Evolutionary conservation across 257 asterid genomes (phyloP).

Genomic region (Rubia yunnanensis): DNA sequence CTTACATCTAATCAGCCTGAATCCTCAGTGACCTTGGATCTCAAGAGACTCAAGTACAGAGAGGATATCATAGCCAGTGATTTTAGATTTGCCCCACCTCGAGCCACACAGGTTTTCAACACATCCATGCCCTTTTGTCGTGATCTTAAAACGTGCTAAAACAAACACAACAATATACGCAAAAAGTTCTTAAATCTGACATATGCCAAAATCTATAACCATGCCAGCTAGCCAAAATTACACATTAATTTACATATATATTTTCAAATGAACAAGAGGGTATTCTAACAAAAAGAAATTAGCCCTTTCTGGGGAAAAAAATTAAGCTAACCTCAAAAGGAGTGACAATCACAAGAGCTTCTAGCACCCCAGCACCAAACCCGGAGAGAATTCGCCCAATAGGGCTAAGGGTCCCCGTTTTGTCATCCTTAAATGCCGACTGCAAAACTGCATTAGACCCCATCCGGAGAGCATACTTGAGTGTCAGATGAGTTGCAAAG

Average conservation of each 20-base stretch:
- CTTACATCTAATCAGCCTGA: not conserved
- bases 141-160: not conserved
- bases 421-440: constrained; percentile 66
- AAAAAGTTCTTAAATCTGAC: not conserved
- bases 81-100: not conserved
- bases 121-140: not conserved
- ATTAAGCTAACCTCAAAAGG: constrained; percentile 81
- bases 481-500: constrained; percentile 86
- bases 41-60: not conserved
- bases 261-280: not conserved
- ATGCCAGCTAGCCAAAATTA: not conserved
- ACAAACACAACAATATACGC: too few species aligned
- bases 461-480: constrained; percentile 90
- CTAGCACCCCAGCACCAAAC: constrained; percentile 98
- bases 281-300: not conserved
- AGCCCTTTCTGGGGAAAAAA: not conserved
- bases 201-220: not conserved
- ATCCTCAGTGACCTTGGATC: too few species aligned
- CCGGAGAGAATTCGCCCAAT: constrained; percentile 74
- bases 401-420: constrained; percentile 73
- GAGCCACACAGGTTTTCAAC: not conserved
- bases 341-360: constrained; percentile 88
- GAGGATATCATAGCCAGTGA: not conserved
- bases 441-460: constrained; percentile 90
- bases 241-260: not conserved